phyloP scores from a whole-genome alignment of 78 protist species.

The Dictyostelium citrinum region DNA sequence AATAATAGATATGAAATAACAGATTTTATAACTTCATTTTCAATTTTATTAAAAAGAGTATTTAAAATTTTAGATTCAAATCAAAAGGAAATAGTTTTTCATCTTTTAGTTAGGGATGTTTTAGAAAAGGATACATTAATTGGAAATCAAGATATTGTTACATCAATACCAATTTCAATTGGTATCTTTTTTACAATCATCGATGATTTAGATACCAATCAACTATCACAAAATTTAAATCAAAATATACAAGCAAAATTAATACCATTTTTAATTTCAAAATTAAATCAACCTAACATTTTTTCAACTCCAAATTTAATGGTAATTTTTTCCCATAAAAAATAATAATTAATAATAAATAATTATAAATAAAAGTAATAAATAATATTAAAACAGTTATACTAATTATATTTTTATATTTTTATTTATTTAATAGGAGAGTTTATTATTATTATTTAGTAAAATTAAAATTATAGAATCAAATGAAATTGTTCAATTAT shows the following conservation, averaged over 20 bases:
- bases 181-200: neutral
- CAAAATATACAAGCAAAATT: neutral
- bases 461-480: neutral
- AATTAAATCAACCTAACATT: neutral
- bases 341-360: too few species aligned
- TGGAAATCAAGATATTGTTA: neutral
- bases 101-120: neutral
- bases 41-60: slow-evolving; percentile 2
- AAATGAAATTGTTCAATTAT: neutral
- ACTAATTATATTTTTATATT: neutral
- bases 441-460: neutral
- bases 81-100: neutral
- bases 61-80: neutral
- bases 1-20: neutral
- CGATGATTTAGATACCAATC: neutral
- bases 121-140: neutral
- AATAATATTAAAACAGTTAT: neutral
- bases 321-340: neutral
- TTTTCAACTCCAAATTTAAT: neutral
- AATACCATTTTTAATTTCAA: neutral
- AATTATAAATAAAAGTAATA: too few species aligned
- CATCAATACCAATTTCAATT: neutral
- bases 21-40: neutral
- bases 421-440: neutral
- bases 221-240: neutral